Evolutionary conservation across 805 yeast species (phyloP), one percentile per base, ranked within the genome.

Genomic region (Naumovozyma baii): DNA sequence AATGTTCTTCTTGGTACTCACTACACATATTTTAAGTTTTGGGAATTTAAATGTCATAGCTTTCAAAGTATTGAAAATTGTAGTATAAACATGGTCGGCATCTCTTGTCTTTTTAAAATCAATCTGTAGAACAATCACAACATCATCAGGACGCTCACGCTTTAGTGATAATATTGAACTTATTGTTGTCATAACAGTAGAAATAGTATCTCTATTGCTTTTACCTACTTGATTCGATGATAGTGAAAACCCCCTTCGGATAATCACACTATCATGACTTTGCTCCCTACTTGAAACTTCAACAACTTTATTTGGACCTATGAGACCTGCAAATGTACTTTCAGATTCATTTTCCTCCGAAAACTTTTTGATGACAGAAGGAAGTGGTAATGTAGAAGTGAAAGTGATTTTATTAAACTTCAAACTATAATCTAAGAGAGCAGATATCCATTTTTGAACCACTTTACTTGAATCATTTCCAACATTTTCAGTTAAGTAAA

Each of bases 391-490:
- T 1, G 64, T 58, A 1, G 64, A 60, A 2, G 66, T 58, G 18
- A 66, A 43, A 34, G 49, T 53, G 5, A 38, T 30, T 3, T 57
- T 52, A 39, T 56, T 46, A 38, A 65, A 63, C 5, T 43, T 40
- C 13, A 63, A 45, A 3, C 59, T 62, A 34, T 44, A 42, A 39
- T 66, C 62, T 31, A 67, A 54, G 8, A 67, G 37, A 0, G 61
- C 70, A 1, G 69, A 56, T 12, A 64, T 59, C 72, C 72, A 67
- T 48, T 66, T 66, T 46, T 66, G 63, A 28, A 65, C 46, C 5
- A 61, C 50, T 33, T 54, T 51, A 33, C 55, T 51, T 0, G 61
- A 46, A n/a, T 54, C 40, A 13, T 52, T 51, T 34, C 63, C 43
- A 8, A 55, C 31, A 16, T 54, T 41, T 41, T 62, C 52, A 10